phyloP scores from a whole-genome alignment of 805 yeast genomes.

The Zygosaccharomyces pseudorouxii region DNA sequence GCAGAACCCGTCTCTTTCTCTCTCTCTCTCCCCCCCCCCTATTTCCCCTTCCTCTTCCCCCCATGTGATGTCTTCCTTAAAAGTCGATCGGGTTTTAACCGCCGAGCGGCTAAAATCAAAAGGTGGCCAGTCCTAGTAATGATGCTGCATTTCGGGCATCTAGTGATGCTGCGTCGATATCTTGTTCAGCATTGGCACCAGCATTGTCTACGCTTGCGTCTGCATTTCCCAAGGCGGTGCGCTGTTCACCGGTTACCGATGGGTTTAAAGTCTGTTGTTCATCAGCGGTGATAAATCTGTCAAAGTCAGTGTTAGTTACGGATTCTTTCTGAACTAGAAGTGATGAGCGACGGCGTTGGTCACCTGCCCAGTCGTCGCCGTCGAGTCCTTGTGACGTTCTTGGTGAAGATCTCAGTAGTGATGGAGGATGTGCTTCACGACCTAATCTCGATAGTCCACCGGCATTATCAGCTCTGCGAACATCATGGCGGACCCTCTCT shows the following conservation, averaged over 20 bases:
- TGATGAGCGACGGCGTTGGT: slow-evolving; percentile 33
- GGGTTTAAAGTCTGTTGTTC: slow-evolving; percentile 22
- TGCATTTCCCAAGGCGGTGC: not conserved
- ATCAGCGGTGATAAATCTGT: slow-evolving; percentile 20
- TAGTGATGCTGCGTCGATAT: slow-evolving; percentile 32
- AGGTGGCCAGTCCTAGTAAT: slow-evolving; percentile 70
- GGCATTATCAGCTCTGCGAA: slow-evolving; percentile 64
- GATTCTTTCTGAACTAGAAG: slow-evolving; percentile 12
- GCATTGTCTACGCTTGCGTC: slow-evolving; percentile 23
- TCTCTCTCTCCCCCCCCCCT: too few relatives aligned
- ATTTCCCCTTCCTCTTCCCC: not conserved
- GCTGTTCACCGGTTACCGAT: not conserved
- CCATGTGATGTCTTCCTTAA: not conserved
- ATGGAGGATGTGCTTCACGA: slow-evolving; percentile 28
- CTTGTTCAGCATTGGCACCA: not conserved
- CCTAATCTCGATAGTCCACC: slow-evolving; percentile 86
- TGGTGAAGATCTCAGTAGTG: slow-evolving; percentile 5
- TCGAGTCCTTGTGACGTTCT: slow-evolving; percentile 42
- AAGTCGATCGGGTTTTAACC: not conserved
- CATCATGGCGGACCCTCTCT: slow-evolving; percentile 66
- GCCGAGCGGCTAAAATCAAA: slow-evolving; percentile 33
- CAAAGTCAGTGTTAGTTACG: slow-evolving; percentile 29
- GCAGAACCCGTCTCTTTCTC: not conserved
- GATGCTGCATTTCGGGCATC: slow-evolving; percentile 85
- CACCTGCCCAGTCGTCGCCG: slow-evolving; percentile 62